A percentile compares a stretch with the other conserved stretches of the same genome.
phyloP scores from a whole-genome alignment of 345 rosid genomes.

The Populus nigra region DNA sequence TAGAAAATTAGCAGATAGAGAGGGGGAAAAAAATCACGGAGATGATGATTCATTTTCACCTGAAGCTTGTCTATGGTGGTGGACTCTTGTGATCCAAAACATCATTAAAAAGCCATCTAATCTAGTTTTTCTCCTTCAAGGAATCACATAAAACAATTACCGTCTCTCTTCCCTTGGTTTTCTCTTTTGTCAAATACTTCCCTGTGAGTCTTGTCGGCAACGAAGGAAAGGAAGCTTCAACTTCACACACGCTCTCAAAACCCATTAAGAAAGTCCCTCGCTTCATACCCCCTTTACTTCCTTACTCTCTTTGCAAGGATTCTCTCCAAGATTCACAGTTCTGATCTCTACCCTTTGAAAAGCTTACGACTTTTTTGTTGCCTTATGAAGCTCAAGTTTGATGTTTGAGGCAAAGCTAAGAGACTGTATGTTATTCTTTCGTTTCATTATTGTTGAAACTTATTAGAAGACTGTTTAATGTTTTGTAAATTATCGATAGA shows the following conservation, averaged over 20 bases:
- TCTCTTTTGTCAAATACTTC: not conserved
- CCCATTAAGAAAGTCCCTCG: not conserved
- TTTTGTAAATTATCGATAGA: not conserved
- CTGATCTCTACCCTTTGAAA: not conserved
- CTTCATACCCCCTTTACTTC: not conserved
- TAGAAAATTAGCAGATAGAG: not conserved
- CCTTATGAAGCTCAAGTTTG: not conserved
- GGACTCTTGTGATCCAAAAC: conserved; percentile 18
- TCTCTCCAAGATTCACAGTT: not conserved
- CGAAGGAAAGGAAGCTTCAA: not conserved
- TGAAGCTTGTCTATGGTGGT: conserved; percentile 13
- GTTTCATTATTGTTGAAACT: not conserved
- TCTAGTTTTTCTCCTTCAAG: not conserved
- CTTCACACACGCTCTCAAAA: not conserved
- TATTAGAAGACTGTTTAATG: not conserved
- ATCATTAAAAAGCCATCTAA: not conserved
- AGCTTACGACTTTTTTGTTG: not conserved
- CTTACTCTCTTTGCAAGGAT: not conserved
- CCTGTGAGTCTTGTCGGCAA: conserved; percentile 14
- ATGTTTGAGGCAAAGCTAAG: not conserved
- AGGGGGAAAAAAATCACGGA: not conserved
- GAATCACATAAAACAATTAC: not conserved
- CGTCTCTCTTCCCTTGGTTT: not conserved
- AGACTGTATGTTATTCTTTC: not conserved
- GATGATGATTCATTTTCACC: conserved; percentile 5